Percentiles rank a stretch among this genome's conserved stretches.
These are phyloP conservation scores for Corymbia maculata DNA, from an alignment of 345 rosid species.

Conservation along the genomic window DNA sequence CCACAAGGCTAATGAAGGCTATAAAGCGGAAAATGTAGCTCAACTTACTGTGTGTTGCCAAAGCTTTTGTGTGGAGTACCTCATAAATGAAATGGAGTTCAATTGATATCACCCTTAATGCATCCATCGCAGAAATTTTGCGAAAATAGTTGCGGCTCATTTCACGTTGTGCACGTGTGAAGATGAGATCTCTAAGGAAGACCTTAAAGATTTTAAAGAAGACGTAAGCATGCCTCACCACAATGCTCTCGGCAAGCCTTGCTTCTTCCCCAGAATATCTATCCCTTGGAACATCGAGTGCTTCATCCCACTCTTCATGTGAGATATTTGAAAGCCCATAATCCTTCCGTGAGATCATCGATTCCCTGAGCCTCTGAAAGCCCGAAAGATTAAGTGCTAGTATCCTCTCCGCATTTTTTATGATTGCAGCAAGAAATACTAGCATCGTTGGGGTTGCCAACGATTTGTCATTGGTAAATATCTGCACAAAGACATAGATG, in stretches of 20 bases:
- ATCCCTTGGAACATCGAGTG: not conserved
- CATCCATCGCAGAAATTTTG: not conserved
- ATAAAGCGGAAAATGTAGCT: not conserved
- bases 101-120: not conserved
- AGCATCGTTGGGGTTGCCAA: not conserved
- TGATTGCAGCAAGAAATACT: not conserved
- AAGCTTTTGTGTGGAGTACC: not conserved
- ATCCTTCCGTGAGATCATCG: not conserved
- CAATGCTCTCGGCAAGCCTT: not conserved
- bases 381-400: not conserved
- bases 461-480: not conserved
- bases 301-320: not conserved
- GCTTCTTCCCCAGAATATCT: not conserved
- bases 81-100: not conserved
- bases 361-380: not conserved
- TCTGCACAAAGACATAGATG: not conserved
- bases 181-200: not conserved
- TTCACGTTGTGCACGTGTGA: fast-evolving
- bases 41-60: fast-evolving
- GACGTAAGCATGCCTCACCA: not conserved
- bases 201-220: not conserved
- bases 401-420: not conserved
- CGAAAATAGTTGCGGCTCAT: fast-evolving
- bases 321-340: too few species aligned
- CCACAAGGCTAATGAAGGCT: not conserved